phyloP scores from a whole-genome alignment of 257 asterid species.

The Nicotiana benthamiana region DNA sequence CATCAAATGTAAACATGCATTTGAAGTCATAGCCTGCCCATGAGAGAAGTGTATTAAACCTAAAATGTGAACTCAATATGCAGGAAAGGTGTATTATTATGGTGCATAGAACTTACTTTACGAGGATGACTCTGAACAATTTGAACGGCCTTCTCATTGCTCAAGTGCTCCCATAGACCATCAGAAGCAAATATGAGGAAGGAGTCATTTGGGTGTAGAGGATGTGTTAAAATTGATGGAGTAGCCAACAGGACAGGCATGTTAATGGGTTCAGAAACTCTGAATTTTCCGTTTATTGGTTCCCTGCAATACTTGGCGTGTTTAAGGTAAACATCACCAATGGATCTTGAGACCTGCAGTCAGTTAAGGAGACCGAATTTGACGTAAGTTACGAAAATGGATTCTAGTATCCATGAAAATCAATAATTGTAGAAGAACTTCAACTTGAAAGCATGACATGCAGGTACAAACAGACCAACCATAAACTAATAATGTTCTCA shows the following conservation, averaged over 20 bases:
- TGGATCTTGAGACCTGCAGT: slow-evolving; percentile 34
- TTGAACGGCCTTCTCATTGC: slow-evolving; percentile 30
- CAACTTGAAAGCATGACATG: neutral
- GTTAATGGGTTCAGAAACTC: slow-evolving; percentile 26
- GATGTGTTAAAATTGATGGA: slow-evolving; percentile 24
- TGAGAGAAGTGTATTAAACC: neutral
- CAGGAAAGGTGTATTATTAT: neutral
- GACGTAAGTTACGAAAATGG: neutral
- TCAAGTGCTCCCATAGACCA: slow-evolving; percentile 38
- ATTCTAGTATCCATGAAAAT: neutral
- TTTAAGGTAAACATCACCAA: slow-evolving; percentile 33
- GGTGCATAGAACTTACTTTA: slow-evolving; percentile 16
- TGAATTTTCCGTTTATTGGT: slow-evolving; percentile 23
- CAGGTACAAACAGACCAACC: neutral
- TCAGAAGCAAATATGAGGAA: slow-evolving; percentile 35
- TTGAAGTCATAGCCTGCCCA: neutral
- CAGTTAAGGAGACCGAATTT: neutral
- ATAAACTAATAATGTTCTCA: neutral
- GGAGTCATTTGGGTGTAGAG: slow-evolving; percentile 30
- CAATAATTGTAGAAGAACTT: neutral
- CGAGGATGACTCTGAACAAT: slow-evolving; percentile 29
- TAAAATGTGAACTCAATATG: neutral
- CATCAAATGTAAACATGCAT: neutral
- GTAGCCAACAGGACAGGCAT: slow-evolving; percentile 30
- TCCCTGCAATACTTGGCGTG: slow-evolving; percentile 24